These are phyloP conservation scores for Cytospora piceicola DNA, from an alignment of 2,329 filamentous ascomycete genomes.

Conservation along the genomic window DNA sequence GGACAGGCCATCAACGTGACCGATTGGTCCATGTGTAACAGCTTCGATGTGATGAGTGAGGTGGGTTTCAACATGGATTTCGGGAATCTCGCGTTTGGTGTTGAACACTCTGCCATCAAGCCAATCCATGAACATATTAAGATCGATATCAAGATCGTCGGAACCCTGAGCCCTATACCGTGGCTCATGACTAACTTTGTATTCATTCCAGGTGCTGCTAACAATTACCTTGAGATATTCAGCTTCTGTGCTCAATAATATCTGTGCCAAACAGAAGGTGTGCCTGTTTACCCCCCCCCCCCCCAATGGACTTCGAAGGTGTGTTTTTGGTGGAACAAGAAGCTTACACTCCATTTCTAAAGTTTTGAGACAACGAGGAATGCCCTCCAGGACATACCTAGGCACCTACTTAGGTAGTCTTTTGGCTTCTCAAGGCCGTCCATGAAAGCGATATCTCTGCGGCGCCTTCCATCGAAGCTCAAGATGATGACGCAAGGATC, in stretches of 20 bases:
- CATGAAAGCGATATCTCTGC: conserved; percentile 15
- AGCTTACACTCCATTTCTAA: neutral
- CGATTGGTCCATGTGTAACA: conserved; percentile 14
- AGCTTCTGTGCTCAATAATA: conserved; percentile 1
- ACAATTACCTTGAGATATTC: conserved; percentile 4
- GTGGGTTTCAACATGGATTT: conserved; percentile 17
- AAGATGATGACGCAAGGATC: conserved; percentile 14
- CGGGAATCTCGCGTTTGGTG: conserved; percentile 5
- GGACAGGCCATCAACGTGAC: neutral
- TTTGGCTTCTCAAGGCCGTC: conserved; percentile 21
- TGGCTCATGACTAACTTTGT: conserved; percentile 14
- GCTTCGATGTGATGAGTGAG: conserved; percentile 9
- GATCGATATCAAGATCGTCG: conserved; percentile 8
- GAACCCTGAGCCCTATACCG: neutral
- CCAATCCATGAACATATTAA: conserved; percentile 16
- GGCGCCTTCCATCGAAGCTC: conserved; percentile 8
- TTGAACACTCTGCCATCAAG: conserved; percentile 11
- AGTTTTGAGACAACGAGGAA: conserved; percentile 15
- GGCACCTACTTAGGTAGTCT: too few species aligned
- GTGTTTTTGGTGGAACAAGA: neutral
- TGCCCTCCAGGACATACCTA: conserved; percentile 18
- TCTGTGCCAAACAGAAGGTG: conserved; percentile 11
- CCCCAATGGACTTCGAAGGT: neutral
- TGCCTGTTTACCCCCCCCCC: neutral
- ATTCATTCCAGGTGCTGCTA: conserved; percentile 2